Evolutionary conservation across 208 protist species (phyloP).

Genomic region (Acanthamoeba castellanii): DNA sequence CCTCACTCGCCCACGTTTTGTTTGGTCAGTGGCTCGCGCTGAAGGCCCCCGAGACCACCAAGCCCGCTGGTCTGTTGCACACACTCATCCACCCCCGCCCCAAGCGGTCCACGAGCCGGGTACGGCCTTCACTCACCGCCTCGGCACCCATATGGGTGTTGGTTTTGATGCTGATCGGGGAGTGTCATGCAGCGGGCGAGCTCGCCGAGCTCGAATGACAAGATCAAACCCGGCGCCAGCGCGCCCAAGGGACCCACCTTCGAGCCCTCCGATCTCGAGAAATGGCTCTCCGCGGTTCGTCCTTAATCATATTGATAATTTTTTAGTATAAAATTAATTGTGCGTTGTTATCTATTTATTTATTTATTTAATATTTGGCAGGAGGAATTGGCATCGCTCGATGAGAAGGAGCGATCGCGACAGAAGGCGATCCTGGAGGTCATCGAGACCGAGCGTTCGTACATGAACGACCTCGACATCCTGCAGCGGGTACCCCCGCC

Average conservation of each 20-base stretch:
- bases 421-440: constrained; percentile 44
- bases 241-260: background rate
- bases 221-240: background rate
- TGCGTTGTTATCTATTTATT: too few relatives aligned
- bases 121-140: background rate
- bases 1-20: background rate
- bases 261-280: constrained; percentile 19
- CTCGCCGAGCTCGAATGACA: background rate
- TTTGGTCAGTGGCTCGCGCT: constrained; percentile 2
- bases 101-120: background rate
- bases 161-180: background rate
- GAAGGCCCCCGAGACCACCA: background rate
- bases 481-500: background rate
- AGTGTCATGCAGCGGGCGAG: background rate
- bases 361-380: background rate
- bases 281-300: constrained; percentile 1
- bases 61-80: background rate
- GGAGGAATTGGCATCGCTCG: background rate
- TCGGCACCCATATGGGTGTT: background rate
- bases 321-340: too few relatives aligned
- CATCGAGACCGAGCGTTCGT: constrained; percentile 32
- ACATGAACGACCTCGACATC: constrained; percentile 52
- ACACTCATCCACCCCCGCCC: background rate
- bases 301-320: too few relatives aligned
- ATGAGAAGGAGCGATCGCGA: background rate